Conservation (phyloP, 179 eudicot species). For the Corrigiola litoralis region DNA sequence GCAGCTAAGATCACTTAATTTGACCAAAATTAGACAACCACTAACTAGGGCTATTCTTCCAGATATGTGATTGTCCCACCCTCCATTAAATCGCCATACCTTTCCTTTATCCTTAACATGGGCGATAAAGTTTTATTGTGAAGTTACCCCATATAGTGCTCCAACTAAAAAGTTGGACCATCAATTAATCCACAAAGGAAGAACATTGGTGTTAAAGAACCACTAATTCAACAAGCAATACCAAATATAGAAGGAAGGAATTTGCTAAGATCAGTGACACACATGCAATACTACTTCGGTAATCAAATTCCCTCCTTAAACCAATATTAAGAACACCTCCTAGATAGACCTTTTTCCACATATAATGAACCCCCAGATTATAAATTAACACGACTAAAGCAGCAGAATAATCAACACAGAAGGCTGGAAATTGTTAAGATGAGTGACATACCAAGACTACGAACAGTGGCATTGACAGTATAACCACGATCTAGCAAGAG, state of each 20-base stretch:
- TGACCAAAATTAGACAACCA: no score
- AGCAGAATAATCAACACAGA: neutral
- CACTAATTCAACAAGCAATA: neutral
- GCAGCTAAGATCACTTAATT: no score
- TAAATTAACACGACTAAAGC: no score
- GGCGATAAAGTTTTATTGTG: neutral
- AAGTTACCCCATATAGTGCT: neutral
- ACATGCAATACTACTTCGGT: no score
- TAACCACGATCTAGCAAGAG: slow-evolving; percentile 30
- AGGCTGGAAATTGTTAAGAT: neutral
- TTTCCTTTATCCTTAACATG: neutral
- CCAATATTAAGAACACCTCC: no score
- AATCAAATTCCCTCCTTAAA: neutral
- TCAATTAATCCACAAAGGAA: neutral
- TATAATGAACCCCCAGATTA: neutral
- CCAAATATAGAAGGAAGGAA: no score
- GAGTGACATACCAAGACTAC: slow-evolving; percentile 9
- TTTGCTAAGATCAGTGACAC: no score
- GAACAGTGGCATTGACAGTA: slow-evolving; percentile 30
- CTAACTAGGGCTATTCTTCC: no score
- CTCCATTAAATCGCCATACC: neutral
- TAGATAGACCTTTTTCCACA: neutral
- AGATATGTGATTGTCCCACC: no score
- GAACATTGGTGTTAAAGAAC: neutral
- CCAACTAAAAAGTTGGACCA: neutral